Evolutionary conservation across 495 filamentous ascomycete genomes (phyloP), one percentile per base, ranked within the genome.

Genomic region (Lasiosphaeriaceae sp.): DNA sequence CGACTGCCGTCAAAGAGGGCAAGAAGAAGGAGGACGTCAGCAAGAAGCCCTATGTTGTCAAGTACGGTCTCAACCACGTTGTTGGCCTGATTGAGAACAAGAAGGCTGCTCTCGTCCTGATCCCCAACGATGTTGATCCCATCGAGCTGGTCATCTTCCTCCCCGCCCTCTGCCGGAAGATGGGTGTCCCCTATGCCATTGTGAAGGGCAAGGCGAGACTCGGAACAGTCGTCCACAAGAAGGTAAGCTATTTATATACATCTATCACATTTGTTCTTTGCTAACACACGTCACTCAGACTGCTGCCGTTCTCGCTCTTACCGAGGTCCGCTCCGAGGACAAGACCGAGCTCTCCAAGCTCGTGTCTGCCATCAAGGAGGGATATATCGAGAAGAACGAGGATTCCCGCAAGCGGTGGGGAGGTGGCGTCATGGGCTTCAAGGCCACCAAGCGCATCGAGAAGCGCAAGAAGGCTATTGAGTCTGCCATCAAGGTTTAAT

Each of bases 1-100:
- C 95, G 58, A 96, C 90, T 63, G 95, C 92, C 64, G 86, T 97
- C 72, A 82, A 88, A 72, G 91, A 97, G 75, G 95, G 95, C 76
- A 96, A 97, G 88, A 97, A 97, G 87, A 97, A 97, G 89, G 95
- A 97, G 83, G 94, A 97, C 73, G 92, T 95, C 69, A 88, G 84
- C 87, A 97, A 97, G 90, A 99, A 99, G 87, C 94, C 94, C 67
- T 97, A 96, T 78, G 81, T 88, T 68, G 94, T 93, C 83, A 97
- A 99, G 86, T 97, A 96, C 78, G 95, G 95, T 80, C 86, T 99
- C 66, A 99, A 99, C 86, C 95, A 99, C 83, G 94, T 99, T 68
- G 95, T 99, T 64, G 95, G 94, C 60, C 84, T 99, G 63, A 92
- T 99, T 73, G 95, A 99, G 88, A 97, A 97, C 84, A 99, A 97